Percentiles rank a stretch among this genome's conserved stretches.
phyloP scores from a whole-genome alignment of 2,329 filamentous ascomycete species.

The Polytolypa hystricis region DNA sequence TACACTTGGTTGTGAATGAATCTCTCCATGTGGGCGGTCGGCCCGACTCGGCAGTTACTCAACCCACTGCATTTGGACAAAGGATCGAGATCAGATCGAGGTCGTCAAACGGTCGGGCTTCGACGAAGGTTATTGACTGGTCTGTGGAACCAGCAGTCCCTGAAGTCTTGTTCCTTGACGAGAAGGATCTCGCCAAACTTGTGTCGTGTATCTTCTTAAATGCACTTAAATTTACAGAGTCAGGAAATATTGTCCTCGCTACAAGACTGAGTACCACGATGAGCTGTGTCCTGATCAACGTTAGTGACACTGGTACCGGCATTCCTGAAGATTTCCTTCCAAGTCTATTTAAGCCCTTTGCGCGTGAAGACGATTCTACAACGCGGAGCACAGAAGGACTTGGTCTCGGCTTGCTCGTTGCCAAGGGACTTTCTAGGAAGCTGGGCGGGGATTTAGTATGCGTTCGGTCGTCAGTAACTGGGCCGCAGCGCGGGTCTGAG shows the following conservation, averaged over 20 bases:
- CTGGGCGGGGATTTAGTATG: conserved; percentile 58
- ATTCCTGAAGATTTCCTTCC: conserved; percentile 57
- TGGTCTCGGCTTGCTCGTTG: conserved; percentile 59
- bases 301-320: conserved; percentile 56
- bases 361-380: conserved; percentile 56
- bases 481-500: conserved; percentile 51
- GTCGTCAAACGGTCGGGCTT: conserved; percentile 34
- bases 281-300: conserved; percentile 49
- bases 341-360: conserved; percentile 58
- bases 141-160: conserved; percentile 37
- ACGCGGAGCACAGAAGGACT: conserved; percentile 58
- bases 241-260: conserved; percentile 47
- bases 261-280: conserved; percentile 41
- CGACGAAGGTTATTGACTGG: conserved; percentile 37
- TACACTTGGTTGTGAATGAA: conserved; percentile 38
- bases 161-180: conserved; percentile 42
- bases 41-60: conserved; percentile 36
- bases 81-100: conserved; percentile 35
- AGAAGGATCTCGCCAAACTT: conserved; percentile 52
- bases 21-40: conserved; percentile 38
- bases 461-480: conserved; percentile 50
- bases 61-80: conserved; percentile 34
- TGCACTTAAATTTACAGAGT: conserved; percentile 60
- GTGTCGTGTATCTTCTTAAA: conserved; percentile 55
- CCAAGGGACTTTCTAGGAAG: conserved; percentile 57